Conservation (phyloP, 108 stramenopile genomes). For the Fragilariopsis cylindrus region DNA sequence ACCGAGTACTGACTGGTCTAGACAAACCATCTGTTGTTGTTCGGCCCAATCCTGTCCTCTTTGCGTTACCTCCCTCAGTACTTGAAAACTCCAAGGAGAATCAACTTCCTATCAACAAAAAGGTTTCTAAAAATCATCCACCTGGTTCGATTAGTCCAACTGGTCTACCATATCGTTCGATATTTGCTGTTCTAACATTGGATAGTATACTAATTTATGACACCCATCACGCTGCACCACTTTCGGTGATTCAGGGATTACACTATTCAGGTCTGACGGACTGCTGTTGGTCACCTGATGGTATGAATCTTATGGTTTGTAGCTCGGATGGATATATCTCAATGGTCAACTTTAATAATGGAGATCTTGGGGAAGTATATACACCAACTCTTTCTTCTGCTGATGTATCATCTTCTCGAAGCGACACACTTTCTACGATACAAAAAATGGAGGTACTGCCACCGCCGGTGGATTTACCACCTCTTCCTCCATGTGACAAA, state of each 20-base stretch:
- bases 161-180: slow-evolving; percentile 63
- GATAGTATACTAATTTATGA: slow-evolving; percentile 84
- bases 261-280: slow-evolving; percentile 89
- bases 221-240: slow-evolving; percentile 69
- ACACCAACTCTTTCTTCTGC: background rate
- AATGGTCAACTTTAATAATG: slow-evolving; percentile 67
- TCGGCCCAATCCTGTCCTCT: slow-evolving; percentile 79
- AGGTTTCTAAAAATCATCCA: slow-evolving; percentile 7
- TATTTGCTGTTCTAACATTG: slow-evolving; percentile 84
- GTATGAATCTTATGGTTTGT: slow-evolving; percentile 68
- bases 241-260: slow-evolving; percentile 65
- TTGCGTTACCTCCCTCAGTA: slow-evolving; percentile 50
- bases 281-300: slow-evolving; percentile 83
- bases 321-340: slow-evolving; percentile 89
- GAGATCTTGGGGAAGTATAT: slow-evolving; percentile 72
- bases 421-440: background rate
- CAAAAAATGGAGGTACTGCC: background rate
- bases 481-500: slow-evolving; percentile 39
- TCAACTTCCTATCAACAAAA: slow-evolving; percentile 10
- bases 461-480: slow-evolving; percentile 15
- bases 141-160: background rate
- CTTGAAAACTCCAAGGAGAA: slow-evolving; percentile 44
- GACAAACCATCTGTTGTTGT: slow-evolving; percentile 87
- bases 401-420: background rate
- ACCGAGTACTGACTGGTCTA: slow-evolving; percentile 70